phyloP scores from a whole-genome alignment of 2,329 filamentous ascomycete species.

The Thermoascus crustaceus region DNA sequence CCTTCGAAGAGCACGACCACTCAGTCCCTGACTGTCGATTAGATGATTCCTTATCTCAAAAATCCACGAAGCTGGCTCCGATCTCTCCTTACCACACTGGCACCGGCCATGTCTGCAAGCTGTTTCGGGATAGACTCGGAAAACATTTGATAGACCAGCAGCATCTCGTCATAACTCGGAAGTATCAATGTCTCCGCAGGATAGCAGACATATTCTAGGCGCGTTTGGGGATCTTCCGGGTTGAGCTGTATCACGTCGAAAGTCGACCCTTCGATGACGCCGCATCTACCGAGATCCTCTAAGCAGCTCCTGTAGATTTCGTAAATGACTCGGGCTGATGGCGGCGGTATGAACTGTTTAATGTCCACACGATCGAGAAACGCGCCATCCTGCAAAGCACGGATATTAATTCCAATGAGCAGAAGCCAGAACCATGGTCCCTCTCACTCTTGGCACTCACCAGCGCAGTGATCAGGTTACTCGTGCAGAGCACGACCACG shows the following conservation, averaged over 20 bases:
- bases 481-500: slow-evolving; percentile 44
- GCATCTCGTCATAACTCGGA: slow-evolving; percentile 21
- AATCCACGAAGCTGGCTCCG: background rate
- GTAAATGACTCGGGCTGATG: slow-evolving; percentile 35
- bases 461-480: slow-evolving; percentile 39
- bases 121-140: slow-evolving; percentile 18
- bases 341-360: slow-evolving; percentile 36
- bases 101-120: slow-evolving; percentile 20
- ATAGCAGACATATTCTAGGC: slow-evolving; percentile 22
- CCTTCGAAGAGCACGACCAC: slow-evolving; percentile 35
- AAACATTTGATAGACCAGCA: slow-evolving; percentile 22
- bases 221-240: slow-evolving; percentile 15
- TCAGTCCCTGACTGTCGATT: slow-evolving; percentile 23
- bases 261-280: slow-evolving; percentile 23
- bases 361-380: slow-evolving; percentile 45
- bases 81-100: slow-evolving; percentile 20
- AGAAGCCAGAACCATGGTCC: background rate
- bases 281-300: slow-evolving; percentile 36
- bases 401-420: slow-evolving; percentile 2
- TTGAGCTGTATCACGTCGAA: slow-evolving; percentile 19
- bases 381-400: slow-evolving; percentile 29
- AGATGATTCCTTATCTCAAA: slow-evolving; percentile 8
- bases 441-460: slow-evolving; percentile 15
- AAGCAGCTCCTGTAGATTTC: slow-evolving; percentile 42
- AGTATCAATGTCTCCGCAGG: slow-evolving; percentile 15